These are phyloP conservation scores for Globisporangium yorkense DNA, from an alignment of 352 stramenopile species.

Conservation along the genomic window DNA sequence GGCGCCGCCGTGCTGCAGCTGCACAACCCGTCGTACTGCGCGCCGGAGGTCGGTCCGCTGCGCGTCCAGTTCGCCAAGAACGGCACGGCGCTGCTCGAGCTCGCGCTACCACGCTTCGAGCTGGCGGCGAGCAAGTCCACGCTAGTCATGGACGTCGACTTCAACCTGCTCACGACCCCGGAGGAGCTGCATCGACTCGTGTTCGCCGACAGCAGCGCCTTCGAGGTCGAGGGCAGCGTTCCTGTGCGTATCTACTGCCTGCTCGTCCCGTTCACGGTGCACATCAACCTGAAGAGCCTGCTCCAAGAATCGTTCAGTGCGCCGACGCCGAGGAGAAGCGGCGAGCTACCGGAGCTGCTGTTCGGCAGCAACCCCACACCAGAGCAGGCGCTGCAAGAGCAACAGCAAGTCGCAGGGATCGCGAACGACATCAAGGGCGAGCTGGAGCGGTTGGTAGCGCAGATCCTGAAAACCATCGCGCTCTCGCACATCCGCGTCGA, in stretches of 20 bases:
- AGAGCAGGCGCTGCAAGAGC: not conserved
- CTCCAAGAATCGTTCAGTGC: constrained; percentile 12
- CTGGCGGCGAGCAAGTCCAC: constrained; percentile 43
- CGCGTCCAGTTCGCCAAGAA: constrained; percentile 53
- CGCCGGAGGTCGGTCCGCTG: constrained; percentile 49
- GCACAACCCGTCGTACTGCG: constrained; percentile 76
- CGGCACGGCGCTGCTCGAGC: constrained; percentile 32
- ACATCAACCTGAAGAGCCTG: constrained; percentile 46
- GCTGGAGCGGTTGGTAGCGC: constrained; percentile 42
- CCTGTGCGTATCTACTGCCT: constrained; percentile 61
- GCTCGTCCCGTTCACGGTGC: constrained; percentile 65
- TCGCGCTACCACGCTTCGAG: constrained; percentile 48
- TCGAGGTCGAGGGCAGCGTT: constrained; percentile 40
- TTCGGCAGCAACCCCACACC: not conserved
- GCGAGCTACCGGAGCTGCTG: not conserved
- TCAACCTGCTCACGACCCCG: constrained; percentile 41
- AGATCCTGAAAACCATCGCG: constrained; percentile 71
- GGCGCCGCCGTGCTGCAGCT: constrained; percentile 54
- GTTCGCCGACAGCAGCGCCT: constrained; percentile 30
- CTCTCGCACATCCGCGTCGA: constrained; percentile 69
- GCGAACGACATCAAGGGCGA: constrained; percentile 40
- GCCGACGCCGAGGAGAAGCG: not conserved
- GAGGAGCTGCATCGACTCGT: constrained; percentile 44
- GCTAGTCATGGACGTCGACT: constrained; percentile 37
- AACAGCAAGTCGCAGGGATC: constrained; percentile 7